Conservation (phyloP, 352 stramenopile species). For the Phytophthora hybrid region DNA sequence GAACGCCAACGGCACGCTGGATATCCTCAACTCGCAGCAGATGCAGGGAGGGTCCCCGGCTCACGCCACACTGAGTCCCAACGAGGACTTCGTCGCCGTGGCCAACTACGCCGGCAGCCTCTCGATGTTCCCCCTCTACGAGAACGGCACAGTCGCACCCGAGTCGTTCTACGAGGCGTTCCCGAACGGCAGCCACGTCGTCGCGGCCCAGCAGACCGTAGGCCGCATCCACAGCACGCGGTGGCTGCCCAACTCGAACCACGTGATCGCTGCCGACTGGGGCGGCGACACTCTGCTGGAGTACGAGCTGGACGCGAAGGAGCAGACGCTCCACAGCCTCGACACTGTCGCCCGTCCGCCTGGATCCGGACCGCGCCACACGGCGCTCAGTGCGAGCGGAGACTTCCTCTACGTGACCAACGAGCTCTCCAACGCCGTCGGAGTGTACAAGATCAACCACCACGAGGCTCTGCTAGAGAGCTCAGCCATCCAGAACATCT, state of each 20-base stretch:
- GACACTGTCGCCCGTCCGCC: constrained; percentile 18
- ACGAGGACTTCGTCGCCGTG: constrained; percentile 55
- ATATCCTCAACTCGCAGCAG: constrained; percentile 50
- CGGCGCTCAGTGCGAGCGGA: constrained; percentile 48
- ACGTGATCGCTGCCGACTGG: constrained; percentile 50
- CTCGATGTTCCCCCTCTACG: constrained; percentile 51
- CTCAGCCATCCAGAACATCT: constrained; percentile 47
- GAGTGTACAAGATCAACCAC: constrained; percentile 48
- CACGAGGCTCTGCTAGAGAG: constrained; percentile 25
- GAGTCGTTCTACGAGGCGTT: constrained; percentile 48
- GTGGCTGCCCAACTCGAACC: constrained; percentile 48
- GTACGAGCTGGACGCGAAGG: constrained; percentile 43
- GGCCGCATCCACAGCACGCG: constrained; percentile 64
- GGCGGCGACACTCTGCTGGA: constrained; percentile 60
- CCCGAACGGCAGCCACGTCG: constrained; percentile 40
- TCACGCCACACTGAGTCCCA: constrained; percentile 54
- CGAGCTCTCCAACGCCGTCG: constrained; percentile 61
- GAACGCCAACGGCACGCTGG: constrained; percentile 36
- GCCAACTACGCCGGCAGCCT: constrained; percentile 68
- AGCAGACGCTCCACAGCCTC: constrained; percentile 39
- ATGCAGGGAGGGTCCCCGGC: constrained; percentile 46
- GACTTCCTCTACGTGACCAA: constrained; percentile 59
- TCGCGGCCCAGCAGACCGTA: constrained; percentile 40
- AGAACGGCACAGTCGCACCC: constrained; percentile 43
- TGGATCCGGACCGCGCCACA: constrained; percentile 63